A percentile compares a stretch with the other conserved stretches of the same genome.
phyloP scores from a whole-genome alignment of 305 asterid genomes.

The Fraxinus angustifolia region DNA sequence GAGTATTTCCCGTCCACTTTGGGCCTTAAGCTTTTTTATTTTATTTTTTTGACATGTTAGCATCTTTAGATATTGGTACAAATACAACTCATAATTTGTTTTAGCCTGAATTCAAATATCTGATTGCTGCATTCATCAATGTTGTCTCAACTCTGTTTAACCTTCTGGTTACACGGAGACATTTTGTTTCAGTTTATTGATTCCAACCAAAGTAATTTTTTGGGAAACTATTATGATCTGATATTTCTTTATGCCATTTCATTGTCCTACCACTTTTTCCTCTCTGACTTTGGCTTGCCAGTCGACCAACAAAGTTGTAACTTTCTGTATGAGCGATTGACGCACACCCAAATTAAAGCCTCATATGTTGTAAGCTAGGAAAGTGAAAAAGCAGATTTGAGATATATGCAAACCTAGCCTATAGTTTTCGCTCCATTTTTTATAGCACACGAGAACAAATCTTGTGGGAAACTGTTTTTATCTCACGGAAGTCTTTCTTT shows the following conservation, averaged over 20 bases:
- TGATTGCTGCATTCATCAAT: neutral
- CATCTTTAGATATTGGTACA: neutral
- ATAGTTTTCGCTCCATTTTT: neutral
- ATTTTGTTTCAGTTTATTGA: neutral
- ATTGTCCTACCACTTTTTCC: neutral
- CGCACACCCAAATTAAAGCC: neutral
- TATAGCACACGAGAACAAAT: neutral
- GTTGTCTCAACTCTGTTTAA: neutral
- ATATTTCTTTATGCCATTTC: neutral
- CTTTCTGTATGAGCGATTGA: neutral
- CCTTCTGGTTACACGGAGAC: conserved; percentile 11
- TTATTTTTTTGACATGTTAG: neutral
- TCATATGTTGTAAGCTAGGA: conserved; percentile 4
- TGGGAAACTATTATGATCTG: conserved; percentile 4
- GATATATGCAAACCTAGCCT: neutral
- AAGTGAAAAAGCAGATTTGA: conserved; percentile 3
- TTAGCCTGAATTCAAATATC: neutral
- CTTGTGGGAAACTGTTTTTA: neutral
- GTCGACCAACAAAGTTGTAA: neutral
- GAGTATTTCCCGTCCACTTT: conserved; percentile 36
- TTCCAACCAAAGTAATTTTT: neutral
- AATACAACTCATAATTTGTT: neutral
- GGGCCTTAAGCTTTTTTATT: conserved; percentile 18
- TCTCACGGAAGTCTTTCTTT: neutral
- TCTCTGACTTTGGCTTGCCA: conserved; percentile 12